A percentile compares a stretch with the other conserved stretches of the same genome.
Conservation (phyloP, 140 eudicot species). For the Anethum foeniculum region DNA sequence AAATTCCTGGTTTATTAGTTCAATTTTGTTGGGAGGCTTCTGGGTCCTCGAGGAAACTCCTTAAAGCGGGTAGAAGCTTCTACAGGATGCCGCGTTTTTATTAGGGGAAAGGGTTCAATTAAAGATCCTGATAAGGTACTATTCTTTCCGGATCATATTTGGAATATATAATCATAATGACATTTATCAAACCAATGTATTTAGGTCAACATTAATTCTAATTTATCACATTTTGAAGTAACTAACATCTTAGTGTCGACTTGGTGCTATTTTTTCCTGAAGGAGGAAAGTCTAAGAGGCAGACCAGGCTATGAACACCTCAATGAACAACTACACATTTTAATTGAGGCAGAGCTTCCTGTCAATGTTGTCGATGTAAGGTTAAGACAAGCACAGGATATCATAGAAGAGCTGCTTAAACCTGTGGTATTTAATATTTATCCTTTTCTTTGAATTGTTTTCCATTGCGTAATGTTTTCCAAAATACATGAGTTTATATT, state of each 20-base stretch:
- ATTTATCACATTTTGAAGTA: neutral
- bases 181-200: neutral
- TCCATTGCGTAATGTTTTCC: neutral
- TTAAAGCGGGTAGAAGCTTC: conserved; percentile 90
- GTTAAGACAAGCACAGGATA: conserved; percentile 83
- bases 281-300: conserved; percentile 91
- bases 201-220: neutral
- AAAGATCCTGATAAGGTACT: conserved; percentile 80
- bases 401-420: conserved; percentile 77
- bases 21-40: conserved; percentile 87
- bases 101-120: conserved; percentile 86
- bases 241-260: neutral
- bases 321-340: conserved; percentile 81
- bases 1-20: conserved; percentile 29
- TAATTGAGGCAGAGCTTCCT: conserved; percentile 91
- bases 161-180: neutral
- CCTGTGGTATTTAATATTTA: conserved; percentile 61
- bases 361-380: conserved; percentile 66
- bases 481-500: neutral
- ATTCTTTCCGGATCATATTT: neutral
- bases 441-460: neutral
- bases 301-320: conserved; percentile 94
- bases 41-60: conserved; percentile 94
- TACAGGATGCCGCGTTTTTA: conserved; percentile 88
- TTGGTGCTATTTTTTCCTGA: neutral